Evolutionary conservation across 1,284 basidiomycete genomes (phyloP), one percentile per base, ranked within the genome.

Genomic region (Leccinum pallidistipes): DNA sequence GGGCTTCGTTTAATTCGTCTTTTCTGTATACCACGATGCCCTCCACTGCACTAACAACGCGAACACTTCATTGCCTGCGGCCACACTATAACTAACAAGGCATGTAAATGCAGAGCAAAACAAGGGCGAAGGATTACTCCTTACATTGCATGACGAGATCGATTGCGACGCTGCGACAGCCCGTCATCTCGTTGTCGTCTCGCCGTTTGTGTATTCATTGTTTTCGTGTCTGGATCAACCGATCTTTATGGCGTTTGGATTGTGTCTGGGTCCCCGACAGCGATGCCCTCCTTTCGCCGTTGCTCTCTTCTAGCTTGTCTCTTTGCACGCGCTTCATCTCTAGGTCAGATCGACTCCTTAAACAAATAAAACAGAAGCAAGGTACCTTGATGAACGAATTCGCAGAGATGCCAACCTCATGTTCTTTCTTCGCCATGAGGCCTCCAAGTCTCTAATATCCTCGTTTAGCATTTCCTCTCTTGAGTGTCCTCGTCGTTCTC

Each of bases 21-120:
- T 6, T 57, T 52, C 38, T 52, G 70, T 88, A 73, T 71, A 97
- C 93, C 65, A 98, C 85, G 29, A 99, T 87, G 9, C 97, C 97
- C 73, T 99, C 97, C 74, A 99, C 87, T 1, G 97, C 97, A 71
- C 94, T 97, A 6, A 95, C 93, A 11, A 99, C 86, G 71, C 95
- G 64, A 99, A 86, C 1, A 95, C 95, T 74, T 95, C 95, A 0
- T 96, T 94, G 1, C 97, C 97, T 24, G 24, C 24, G 24, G 24
- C 24, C 24, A 24, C 24, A 24, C 97, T 97, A 72, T 97, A 95
- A 58, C 92, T 94, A 65, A n/a, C 45, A 32, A 61, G 16, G 57
- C 55, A 43, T 60, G 66, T 58, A 63, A 62, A 57, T 62, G 63
- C 21, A 52, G n/a, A 55, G n/a, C 45, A 29, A 62, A 47, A 9